Evolutionary conservation across 129 eudicot genomes (phyloP).

Genomic region (Centrapalus pauciflorus): DNA sequence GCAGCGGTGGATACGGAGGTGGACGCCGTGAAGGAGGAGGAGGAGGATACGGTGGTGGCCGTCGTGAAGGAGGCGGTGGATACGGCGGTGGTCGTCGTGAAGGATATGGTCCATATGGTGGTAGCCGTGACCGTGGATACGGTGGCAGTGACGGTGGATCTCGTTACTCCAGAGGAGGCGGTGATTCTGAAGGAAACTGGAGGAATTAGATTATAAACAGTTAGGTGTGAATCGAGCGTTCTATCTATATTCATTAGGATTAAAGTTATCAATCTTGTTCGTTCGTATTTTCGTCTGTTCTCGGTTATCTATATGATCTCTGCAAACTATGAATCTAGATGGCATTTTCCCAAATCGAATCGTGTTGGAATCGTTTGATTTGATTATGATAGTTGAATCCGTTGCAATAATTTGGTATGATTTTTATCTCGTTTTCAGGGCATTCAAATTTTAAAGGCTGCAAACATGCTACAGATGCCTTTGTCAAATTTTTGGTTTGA

Average conservation of each 20-base stretch:
- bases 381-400: not conserved
- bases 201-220: slow-evolving; percentile 7
- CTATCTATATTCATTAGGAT: not conserved
- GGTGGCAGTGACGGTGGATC: slow-evolving; percentile 36
- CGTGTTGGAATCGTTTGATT: not conserved
- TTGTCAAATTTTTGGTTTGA: no score
- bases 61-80: slow-evolving; percentile 41
- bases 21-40: slow-evolving; percentile 49
- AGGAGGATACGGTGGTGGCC: slow-evolving; percentile 44
- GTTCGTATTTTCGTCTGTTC: not conserved
- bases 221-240: not conserved
- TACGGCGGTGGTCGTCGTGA: slow-evolving; percentile 43
- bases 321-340: not conserved
- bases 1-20: slow-evolving; percentile 57
- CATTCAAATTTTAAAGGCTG: no score
- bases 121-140: slow-evolving; percentile 39
- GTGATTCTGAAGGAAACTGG: slow-evolving; percentile 26
- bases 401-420: not conserved
- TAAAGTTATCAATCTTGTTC: not conserved
- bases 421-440: no score
- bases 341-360: no score
- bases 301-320: not conserved
- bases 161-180: slow-evolving; percentile 21
- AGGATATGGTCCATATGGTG: slow-evolving; percentile 36
- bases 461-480: no score